Evolutionary conservation across 257 asterid species (phyloP), one percentile per base, ranked within the genome.

Genomic region (Salvia rosmarinus): DNA sequence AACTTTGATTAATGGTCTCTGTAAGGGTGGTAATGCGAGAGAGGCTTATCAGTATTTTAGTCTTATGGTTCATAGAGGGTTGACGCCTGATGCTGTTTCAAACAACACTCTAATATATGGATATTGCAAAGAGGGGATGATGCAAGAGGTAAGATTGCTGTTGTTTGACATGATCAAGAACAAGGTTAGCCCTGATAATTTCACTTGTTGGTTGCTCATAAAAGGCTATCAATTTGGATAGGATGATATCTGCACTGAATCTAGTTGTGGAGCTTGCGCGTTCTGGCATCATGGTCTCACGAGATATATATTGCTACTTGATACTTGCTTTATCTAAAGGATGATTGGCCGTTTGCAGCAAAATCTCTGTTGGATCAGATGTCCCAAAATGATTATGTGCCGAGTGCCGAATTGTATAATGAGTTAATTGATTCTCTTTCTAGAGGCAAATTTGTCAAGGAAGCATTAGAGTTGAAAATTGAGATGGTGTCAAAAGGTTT

Each of bases 321-420:
- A 77, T 89, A 20, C 49, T 85, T 76, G 85, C 90, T 72, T 73
- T 90, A 34, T 90, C 92, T 62, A n/a, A 80, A 75, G 58, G 95
- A 94, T 44, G 84, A 83, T 71, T 73, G 94, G 39, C 97, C 98
- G 57, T 89, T 86, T 86, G 96, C 96, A 8, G 96, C 98, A 23
- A 90, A 81, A 80, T 85, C 85, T 58, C 82, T 94, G 40, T 39
- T 83, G 70, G 88, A 86, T 14, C 85, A 82, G 82, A 82, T 87
- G 74, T 59, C 79, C 46, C 57, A 59, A 65, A 69, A 81, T 25
- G 84, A 81, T 68, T 79, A 68, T 76, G 76, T 71, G 76, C 88
- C 85, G 17, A 73, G 75, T 47, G 82, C 66, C 66, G 89, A 82
- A 58, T 79, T 82, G 28, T 86, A 84, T 56, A 83, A 74, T 69